A percentile compares a stretch with the other conserved stretches of the same genome.
phyloP scores from a whole-genome alignment of 306 rosid genomes.

The Pterocarpus macrocarpus region DNA sequence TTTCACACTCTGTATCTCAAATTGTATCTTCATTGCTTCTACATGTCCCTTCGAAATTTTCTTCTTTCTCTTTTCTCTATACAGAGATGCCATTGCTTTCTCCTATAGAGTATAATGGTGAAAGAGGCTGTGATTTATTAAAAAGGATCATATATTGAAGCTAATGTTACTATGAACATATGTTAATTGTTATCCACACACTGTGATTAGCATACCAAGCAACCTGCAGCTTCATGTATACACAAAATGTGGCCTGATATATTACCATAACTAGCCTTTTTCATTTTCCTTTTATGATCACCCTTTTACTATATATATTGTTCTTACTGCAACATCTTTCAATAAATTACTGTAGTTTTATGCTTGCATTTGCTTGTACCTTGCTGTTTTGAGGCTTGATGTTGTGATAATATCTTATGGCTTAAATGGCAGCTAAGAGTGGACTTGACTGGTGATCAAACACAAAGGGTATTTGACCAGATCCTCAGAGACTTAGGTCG shows the following conservation, averaged over 20 bases:
- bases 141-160: background rate
- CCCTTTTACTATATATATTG: slow-evolving; percentile 9
- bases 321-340: background rate
- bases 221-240: slow-evolving; percentile 10
- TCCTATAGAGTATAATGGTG: background rate
- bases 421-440: slow-evolving; percentile 73
- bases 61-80: background rate
- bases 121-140: background rate
- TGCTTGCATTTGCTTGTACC: slow-evolving; percentile 28
- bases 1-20: background rate
- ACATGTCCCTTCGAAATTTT: slow-evolving; percentile 6
- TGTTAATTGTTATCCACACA: slow-evolving; percentile 16
- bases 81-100: background rate
- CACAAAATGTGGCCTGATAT: slow-evolving; percentile 21
- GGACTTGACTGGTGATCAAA: slow-evolving; percentile 76
- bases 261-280: slow-evolving; percentile 26
- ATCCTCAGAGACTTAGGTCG: slow-evolving; percentile 70
- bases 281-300: background rate
- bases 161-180: background rate
- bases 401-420: slow-evolving; percentile 22
- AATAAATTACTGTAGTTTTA: background rate
- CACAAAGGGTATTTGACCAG: slow-evolving; percentile 69
- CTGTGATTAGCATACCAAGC: slow-evolving; percentile 9
- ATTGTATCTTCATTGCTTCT: slow-evolving; percentile 6
- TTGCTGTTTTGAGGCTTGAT: slow-evolving; percentile 19